phyloP scores from a whole-genome alignment of 805 yeast genomes.

The Zygosaccharomyces rouxii region DNA sequence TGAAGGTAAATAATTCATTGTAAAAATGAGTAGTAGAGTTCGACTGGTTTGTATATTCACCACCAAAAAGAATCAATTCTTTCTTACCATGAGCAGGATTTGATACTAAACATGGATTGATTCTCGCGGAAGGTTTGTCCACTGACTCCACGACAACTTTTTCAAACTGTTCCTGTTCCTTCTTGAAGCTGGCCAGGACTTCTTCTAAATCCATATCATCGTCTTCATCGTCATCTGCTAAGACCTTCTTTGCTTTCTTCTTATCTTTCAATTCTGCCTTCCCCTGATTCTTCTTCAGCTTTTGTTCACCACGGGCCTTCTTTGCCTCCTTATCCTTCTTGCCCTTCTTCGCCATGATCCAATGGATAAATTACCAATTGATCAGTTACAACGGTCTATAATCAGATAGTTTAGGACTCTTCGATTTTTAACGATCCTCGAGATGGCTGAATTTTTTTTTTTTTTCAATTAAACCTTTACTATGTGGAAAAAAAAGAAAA shows the following conservation, averaged over 20 bases:
- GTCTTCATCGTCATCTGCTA: conserved; percentile 71
- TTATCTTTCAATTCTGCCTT: conserved; percentile 74
- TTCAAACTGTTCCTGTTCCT: conserved; percentile 74
- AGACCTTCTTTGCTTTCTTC: conserved; percentile 62
- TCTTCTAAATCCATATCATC: conserved; percentile 86
- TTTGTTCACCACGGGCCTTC: conserved; percentile 81
- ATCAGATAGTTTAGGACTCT: neutral
- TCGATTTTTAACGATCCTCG: neutral
- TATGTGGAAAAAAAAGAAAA: neutral
- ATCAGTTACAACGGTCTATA: neutral
- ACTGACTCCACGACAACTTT: conserved; percentile 60
- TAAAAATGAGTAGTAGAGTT: conserved; percentile 58
- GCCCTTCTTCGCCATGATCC: conserved; percentile 75
- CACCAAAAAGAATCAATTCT: conserved; percentile 85
- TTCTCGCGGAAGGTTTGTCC: conserved; percentile 59
- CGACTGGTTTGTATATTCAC: conserved; percentile 57
- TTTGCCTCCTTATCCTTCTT: conserved; percentile 88
- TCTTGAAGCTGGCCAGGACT: conserved; percentile 68
- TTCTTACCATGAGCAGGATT: conserved; percentile 69
- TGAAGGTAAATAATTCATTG: conserved; percentile 73
- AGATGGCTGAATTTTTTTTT: neutral
- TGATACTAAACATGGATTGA: conserved; percentile 71
- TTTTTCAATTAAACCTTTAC: neutral
- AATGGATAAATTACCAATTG: neutral
- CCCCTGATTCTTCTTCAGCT: conserved; percentile 66